Evolutionary conservation across 768 basidiomycete genomes (phyloP).

Genomic region (Chlorophyllum brunneum): DNA sequence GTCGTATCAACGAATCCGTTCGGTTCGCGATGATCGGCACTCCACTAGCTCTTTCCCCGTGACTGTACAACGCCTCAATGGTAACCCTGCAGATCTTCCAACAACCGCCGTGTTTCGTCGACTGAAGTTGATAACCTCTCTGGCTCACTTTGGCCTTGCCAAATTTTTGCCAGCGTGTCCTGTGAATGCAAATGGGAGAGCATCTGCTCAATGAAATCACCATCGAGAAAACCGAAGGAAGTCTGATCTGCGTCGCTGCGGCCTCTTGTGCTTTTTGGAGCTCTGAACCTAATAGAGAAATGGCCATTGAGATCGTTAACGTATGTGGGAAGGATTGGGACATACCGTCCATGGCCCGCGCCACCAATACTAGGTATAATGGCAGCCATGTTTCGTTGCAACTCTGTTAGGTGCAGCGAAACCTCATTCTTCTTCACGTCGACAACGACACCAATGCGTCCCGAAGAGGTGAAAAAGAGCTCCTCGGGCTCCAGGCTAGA

Average conservation of each 20-base stretch:
- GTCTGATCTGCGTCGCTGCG: constrained; percentile 52
- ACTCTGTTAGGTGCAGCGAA: constrained; percentile 55
- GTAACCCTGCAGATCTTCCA: constrained; percentile 52
- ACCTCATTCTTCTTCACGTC: constrained; percentile 51
- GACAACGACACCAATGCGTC: constrained; percentile 71
- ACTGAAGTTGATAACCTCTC: constrained; percentile 50
- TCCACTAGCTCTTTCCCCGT: background rate
- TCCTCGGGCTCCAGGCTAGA: constrained; percentile 50
- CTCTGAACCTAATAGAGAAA: constrained; percentile 52
- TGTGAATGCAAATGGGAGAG: constrained; percentile 38
- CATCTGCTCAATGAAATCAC: constrained; percentile 77
- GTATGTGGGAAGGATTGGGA: background rate
- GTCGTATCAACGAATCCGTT: too few species aligned
- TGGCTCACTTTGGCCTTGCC: constrained; percentile 53
- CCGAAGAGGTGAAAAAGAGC: constrained; percentile 74
- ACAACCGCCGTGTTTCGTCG: constrained; percentile 37
- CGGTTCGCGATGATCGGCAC: background rate
- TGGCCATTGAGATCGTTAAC: constrained; percentile 3
- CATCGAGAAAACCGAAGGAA: constrained; percentile 81
- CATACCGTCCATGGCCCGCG: constrained; percentile 58
- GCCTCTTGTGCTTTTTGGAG: constrained; percentile 56
- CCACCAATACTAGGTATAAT: constrained; percentile 51
- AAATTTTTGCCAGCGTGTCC: constrained; percentile 44
- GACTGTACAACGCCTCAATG: constrained; percentile 38
- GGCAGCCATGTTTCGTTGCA: constrained; percentile 72